Evolutionary conservation across 2,329 filamentous ascomycete genomes (phyloP).

Genomic region (Diplodia seriata): DNA sequence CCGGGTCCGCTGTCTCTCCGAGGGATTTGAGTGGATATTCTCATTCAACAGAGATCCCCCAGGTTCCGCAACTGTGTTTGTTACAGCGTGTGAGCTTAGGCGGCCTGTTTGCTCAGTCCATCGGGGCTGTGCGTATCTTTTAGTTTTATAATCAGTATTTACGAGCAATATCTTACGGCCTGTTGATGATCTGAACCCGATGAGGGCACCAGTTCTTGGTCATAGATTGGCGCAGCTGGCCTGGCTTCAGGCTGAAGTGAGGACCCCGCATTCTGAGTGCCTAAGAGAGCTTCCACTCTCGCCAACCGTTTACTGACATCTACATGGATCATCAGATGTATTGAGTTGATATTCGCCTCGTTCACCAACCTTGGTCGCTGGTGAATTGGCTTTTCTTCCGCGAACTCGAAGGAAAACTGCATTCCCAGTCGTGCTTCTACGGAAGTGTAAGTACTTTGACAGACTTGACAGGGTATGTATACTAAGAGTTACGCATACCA

Average conservation of each 20-base stretch:
- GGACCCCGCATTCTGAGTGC: neutral
- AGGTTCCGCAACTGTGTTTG: neutral
- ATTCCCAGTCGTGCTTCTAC: slow-evolving; percentile 3
- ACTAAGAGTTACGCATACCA: neutral
- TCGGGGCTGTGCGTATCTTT: too few relatives aligned
- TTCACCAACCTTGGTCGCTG: neutral
- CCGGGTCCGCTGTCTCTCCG: neutral
- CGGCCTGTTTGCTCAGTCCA: too few relatives aligned
- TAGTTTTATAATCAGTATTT: too few relatives aligned
- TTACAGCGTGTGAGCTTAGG: too few relatives aligned
- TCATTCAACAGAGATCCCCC: neutral
- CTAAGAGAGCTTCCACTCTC: neutral
- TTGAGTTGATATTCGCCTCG: neutral
- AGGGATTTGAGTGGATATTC: neutral
- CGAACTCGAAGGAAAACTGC: neutral
- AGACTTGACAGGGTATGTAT: neutral
- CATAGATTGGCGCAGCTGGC: neutral
- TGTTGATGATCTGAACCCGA: neutral
- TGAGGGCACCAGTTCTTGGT: neutral
- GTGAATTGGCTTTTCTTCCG: neutral
- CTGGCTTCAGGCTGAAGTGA: neutral
- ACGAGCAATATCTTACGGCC: neutral
- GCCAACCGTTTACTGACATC: neutral
- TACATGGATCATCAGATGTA: neutral
- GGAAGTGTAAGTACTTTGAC: neutral